Evolutionary conservation across 2,329 filamentous ascomycete species (phyloP), one percentile per base, ranked within the genome.

Genomic region (Xylaria sp.): DNA sequence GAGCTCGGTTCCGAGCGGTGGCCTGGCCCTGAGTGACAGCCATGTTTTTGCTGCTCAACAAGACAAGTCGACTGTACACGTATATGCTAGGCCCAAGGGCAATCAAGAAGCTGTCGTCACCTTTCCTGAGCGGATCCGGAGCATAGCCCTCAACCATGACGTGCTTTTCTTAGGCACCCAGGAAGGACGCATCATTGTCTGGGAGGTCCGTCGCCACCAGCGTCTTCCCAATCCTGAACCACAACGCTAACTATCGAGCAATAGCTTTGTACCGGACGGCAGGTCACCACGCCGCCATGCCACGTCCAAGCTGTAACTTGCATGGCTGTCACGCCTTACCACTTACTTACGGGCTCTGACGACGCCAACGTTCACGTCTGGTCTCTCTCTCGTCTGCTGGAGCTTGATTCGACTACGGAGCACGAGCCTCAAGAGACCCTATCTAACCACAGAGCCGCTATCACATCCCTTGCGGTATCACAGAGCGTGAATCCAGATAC

Each of bases 361-460:
- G 95, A 99, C 79, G 91, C 93, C 53, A 96, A 92, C 74, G 84
- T 97, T 65, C 92, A 96, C 76, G 89, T 98, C 62, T 99, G 95
- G 95, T 92, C 92, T 1, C 77, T 97, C 54, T 83, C 90, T 3
- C 83, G 84, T 23, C 85, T 98, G 10, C 83, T 97, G 2, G 84
- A 87, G 63, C 77, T 86, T 57, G 78, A 83, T 66, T 76, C 80
- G 21, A 80, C 80, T 51, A 80, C 79, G 56, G 83, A 84, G 71
- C 85, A 77, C 77, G 87, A 93, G 68, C 93, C 94, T 2, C 80
- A 92, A 49, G 85, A 87, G 61, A 93, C 90, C 4, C 86, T 99
- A 61, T 87, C 90, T 27, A 89, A 90, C 68, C 92, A 96, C 74
- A 85, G 90, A 33, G 88, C 86, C 65, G 90, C 84, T 73, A 88